phyloP scores from a whole-genome alignment of 2,329 filamentous ascomycete genomes.

The Escovopsis sp. region DNA sequence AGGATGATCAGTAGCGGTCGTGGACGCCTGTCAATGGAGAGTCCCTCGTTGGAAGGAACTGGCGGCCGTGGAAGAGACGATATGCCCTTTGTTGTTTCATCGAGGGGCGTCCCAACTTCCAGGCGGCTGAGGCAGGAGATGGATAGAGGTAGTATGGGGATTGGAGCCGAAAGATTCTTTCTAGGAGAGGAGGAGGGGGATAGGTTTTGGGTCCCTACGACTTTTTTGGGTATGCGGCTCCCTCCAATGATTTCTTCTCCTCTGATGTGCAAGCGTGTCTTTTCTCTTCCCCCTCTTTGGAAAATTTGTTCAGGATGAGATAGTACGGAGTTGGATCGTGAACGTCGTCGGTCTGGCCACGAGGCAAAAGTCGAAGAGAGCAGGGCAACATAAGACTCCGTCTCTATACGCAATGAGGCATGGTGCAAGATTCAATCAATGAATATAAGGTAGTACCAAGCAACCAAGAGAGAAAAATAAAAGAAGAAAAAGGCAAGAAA shows the following conservation, averaged over 20 bases:
- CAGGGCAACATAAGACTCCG: background rate
- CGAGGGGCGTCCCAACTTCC: conserved; percentile 7
- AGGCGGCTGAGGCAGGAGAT: conserved; percentile 8
- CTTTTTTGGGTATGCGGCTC: background rate
- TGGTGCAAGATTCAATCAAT: background rate
- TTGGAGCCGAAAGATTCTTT: too few species aligned
- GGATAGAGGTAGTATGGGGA: background rate
- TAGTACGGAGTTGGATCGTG: background rate
- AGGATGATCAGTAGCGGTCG: conserved; percentile 2
- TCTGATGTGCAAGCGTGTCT: too few species aligned
- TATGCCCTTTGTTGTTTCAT: conserved; percentile 12
- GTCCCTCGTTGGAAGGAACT: conserved; percentile 1
- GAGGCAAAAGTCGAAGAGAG: background rate
- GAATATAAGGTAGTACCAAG: background rate
- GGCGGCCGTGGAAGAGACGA: conserved; percentile 8
- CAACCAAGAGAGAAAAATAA: background rate
- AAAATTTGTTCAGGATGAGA: background rate
- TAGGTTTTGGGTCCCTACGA: background rate
- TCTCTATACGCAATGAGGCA: background rate
- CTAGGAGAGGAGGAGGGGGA: too few species aligned
- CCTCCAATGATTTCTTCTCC: background rate
- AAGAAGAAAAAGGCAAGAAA: too few species aligned
- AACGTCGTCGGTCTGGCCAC: background rate
- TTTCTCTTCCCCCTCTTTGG: too few species aligned
- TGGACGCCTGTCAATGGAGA: background rate